Evolutionary conservation across 2,329 filamentous ascomycete genomes (phyloP).

Genomic region (Neonectria neomacrospora): DNA sequence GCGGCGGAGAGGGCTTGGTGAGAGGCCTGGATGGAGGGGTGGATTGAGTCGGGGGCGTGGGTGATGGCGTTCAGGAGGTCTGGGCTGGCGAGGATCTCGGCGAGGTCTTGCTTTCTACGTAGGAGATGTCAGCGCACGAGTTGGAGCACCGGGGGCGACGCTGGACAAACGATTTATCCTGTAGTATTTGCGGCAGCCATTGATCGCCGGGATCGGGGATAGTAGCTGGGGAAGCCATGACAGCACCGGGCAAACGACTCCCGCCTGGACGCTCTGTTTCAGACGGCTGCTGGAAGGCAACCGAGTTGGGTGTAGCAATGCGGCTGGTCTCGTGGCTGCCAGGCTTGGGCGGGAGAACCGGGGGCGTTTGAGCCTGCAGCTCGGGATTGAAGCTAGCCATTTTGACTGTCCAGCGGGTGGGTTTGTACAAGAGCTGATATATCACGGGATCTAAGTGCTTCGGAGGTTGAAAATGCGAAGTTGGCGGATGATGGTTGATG

Average conservation of each 20-base stretch:
- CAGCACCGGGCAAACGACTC: slow-evolving; percentile 30
- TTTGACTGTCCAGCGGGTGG: neutral
- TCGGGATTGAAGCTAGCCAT: slow-evolving; percentile 49
- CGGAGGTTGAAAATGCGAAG: slow-evolving; percentile 21
- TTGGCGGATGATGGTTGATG: slow-evolving; percentile 18
- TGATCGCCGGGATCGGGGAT: slow-evolving; percentile 71
- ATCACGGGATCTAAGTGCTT: slow-evolving; percentile 6
- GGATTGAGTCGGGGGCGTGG: slow-evolving; percentile 71
- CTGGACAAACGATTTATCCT: slow-evolving; percentile 80
- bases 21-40: slow-evolving; percentile 76
- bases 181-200: slow-evolving; percentile 81
- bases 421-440: neutral
- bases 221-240: slow-evolving; percentile 47
- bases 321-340: slow-evolving; percentile 75
- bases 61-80: slow-evolving; percentile 79
- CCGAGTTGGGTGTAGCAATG: slow-evolving; percentile 69
- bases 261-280: slow-evolving; percentile 38
- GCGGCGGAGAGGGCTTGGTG: slow-evolving; percentile 72
- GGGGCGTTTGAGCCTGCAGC: slow-evolving; percentile 58
- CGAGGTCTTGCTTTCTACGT: slow-evolving; percentile 79
- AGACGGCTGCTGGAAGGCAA: slow-evolving; percentile 57
- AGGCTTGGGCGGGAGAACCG: slow-evolving; percentile 78
- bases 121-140: slow-evolving; percentile 22
- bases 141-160: slow-evolving; percentile 41
- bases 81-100: slow-evolving; percentile 72